Base-by-base conservation (phyloP, 2,329 filamentous ascomycete genomes). In the Fusarium liriodendri region DNA sequence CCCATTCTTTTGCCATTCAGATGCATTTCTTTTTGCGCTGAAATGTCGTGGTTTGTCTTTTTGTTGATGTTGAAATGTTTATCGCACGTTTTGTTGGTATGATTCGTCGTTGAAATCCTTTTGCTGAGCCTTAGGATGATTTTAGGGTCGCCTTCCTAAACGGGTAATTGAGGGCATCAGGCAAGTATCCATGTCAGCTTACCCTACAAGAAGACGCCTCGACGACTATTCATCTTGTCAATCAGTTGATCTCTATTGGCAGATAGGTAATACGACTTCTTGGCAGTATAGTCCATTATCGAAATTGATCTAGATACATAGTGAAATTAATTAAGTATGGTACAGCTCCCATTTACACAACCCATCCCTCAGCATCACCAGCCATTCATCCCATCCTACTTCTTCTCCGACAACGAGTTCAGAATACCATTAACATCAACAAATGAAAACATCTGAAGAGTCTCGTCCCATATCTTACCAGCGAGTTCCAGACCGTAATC, bases 381-480 rank as follows among this genome's bases (percentile, higher is more conserved):
- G 16, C 3, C 22, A 10, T 16, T 27, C 14, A 3, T 27, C 8
- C 16, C 9, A 50, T n/a, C 6, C 10, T 10, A 9, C 4, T 62
- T 11, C 25, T 6, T 14, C 2, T 42, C 37, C 14, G 58, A 76
- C 25, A 77, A 18, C 5, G 70, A 73, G 11, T 64, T 52, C 4
- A 76, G 16, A 22, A 75, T 72, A 1, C 54, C 65, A n/a, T 78
- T 60, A 8, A 78, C 27, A 25, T 77, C 62, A 20, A 78, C 79
- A 71, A 84, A 84, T 0, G 77, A 77, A n/a, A 84, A 77, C 35
- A 82, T 80, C 3, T 72, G 61, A 55, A 84, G 65, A 8, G 83
- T 85, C 70, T 84, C 83, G 1, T 79, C 70, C 84, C 84, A 87
- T 4, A 85, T 62, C 18, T 75, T 76, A 3, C 85, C 78, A n/a